Evolutionary conservation across 495 filamentous ascomycete species (phyloP).

Genomic region (Chaetomium tenue): DNA sequence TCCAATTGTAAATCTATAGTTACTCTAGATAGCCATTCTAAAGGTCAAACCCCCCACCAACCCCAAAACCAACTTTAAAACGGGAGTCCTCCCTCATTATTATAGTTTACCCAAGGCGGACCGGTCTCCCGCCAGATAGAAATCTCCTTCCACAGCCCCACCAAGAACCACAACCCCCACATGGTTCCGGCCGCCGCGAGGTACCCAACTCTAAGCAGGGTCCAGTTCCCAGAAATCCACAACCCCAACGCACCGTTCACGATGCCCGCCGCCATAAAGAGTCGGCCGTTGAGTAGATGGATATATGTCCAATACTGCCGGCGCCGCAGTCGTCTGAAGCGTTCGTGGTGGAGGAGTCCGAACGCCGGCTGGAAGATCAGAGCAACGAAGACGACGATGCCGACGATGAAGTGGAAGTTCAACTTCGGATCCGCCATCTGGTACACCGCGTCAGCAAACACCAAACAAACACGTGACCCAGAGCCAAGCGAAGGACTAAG

Average conservation of each 20-base stretch:
- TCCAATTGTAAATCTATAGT: too few relatives aligned
- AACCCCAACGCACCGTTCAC: conserved; percentile 69
- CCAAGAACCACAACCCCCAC: conserved; percentile 38
- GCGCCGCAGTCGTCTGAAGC: conserved; percentile 45
- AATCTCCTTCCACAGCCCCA: conserved; percentile 29
- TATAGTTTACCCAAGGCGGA: too few relatives aligned
- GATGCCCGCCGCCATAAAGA: conserved; percentile 60
- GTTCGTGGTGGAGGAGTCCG: conserved; percentile 61
- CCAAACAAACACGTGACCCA: not conserved
- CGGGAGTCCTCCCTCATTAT: not conserved
- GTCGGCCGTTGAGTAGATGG: conserved; percentile 67
- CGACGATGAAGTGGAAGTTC: conserved; percentile 54
- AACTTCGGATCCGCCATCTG: conserved; percentile 31
- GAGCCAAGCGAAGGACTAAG: too few relatives aligned
- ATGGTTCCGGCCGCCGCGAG: conserved; percentile 35
- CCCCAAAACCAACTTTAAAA: not conserved
- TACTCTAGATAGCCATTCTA: too few relatives aligned
- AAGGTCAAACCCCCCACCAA: too few relatives aligned
- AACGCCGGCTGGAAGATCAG: conserved; percentile 60
- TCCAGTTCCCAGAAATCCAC: conserved; percentile 40
- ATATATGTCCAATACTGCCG: conserved; percentile 54
- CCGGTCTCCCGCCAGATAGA: conserved; percentile 16
- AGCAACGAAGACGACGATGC: conserved; percentile 55
- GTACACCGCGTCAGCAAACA: not conserved
- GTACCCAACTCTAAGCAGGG: conserved; percentile 38